These are phyloP conservation scores for Ceratocystis eucalypticola DNA, from an alignment of 2,329 filamentous ascomycete genomes.

Conservation along the genomic window DNA sequence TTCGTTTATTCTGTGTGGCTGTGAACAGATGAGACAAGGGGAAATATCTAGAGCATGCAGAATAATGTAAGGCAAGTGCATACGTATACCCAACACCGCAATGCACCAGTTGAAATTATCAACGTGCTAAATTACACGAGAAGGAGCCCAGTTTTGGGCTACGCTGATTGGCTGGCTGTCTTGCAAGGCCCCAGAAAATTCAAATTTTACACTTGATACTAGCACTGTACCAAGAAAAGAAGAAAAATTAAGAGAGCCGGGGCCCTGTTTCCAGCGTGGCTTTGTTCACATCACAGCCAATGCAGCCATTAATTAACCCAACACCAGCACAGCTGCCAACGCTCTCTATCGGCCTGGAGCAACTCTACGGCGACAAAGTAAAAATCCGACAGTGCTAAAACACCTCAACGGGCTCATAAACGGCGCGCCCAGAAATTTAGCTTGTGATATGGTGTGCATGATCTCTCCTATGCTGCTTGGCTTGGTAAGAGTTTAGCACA, in stretches of 20 bases:
- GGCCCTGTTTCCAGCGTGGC: not conserved
- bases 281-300: constrained; percentile 1
- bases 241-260: not conserved
- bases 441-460: not conserved
- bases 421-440: not conserved
- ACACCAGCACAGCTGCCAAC: not conserved
- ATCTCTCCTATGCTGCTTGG: not conserved
- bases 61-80: not conserved
- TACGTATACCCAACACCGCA: not conserved
- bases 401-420: not conserved
- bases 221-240: not conserved
- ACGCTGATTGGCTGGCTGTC: not conserved
- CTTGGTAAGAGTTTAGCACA: not conserved
- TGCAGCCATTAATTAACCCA: not conserved
- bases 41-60: not conserved
- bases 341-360: not conserved
- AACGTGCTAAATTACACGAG: not conserved
- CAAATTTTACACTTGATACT: not conserved
- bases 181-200: not conserved
- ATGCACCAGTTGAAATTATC: not conserved
- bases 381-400: not conserved
- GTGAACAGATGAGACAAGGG: constrained; percentile 6
- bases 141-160: not conserved
- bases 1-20: not conserved
- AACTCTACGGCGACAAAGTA: not conserved